Base-by-base conservation (phyloP, 371 early-diverging fungal species). In the Phascolomyces articulosus region DNA sequence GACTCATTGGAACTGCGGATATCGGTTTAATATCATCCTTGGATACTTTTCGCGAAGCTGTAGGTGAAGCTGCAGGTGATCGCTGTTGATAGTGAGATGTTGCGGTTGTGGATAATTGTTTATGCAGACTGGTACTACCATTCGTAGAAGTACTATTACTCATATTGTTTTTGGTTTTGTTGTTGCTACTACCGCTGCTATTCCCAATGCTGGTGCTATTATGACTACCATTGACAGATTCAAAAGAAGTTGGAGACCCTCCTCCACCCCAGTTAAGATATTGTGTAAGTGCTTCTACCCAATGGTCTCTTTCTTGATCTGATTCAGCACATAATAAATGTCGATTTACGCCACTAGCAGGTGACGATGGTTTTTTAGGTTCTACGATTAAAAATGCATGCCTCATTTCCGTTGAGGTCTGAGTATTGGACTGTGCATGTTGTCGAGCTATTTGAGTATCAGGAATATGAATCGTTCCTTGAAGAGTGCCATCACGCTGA, bases 261-360 rank as follows among this genome's bases (percentile, higher is more conserved):
- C 51, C 34, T 34, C 70, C 62, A 73, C 74, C 11, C 73, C 75
- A 65, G 72, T 58, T 67, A 16, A 54, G 75, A 58, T 80, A 71
- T 16, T 71, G 65, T 49, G 74, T 60, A 7, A 92, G 72, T 1
- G 87, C 87, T 48, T 83, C 80, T 0, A 95, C 89, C 95, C 96
- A 96, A 47, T 87, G 87, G 67, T 95, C 95, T 29, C 95, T 81
- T 64, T 96, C 96, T 26, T 73, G 72, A 64, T 95, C 96, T 11
- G 90, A 90, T 26, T 91, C 93, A 15, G 95, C 95, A 73, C 92
- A 93, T 23, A 97, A 87, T 26, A 94, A 87, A 67, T 93, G 93
- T 18, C 88, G 73, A 29, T 78, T 71, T 0, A 85, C 74, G 26
- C 86, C 83, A 60, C 83, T 85, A 44, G 84, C 79, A 20, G 63